These are phyloP conservation scores for Agrocybe chaxingu DNA, from an alignment of 768 basidiomycete species.

Conservation along the genomic window DNA sequence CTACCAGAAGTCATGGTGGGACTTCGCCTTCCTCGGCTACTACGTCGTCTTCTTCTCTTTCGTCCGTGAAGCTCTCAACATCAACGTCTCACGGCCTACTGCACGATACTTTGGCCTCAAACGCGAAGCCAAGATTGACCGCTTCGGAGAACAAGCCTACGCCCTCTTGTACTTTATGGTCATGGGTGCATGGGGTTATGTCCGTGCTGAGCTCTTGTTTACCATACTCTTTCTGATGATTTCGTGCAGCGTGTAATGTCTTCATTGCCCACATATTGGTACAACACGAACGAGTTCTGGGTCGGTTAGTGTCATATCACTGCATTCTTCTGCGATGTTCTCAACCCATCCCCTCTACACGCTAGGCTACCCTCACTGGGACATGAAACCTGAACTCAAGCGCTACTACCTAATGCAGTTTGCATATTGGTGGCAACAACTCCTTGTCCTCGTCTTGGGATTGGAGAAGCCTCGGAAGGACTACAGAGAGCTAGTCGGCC, in stretches of 20 bases:
- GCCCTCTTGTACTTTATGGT: conserved; percentile 75
- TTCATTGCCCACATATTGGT: conserved; percentile 83
- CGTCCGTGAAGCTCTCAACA: conserved; percentile 69
- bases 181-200: conserved; percentile 75
- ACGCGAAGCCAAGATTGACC: conserved; percentile 61
- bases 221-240: conserved; percentile 2
- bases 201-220: conserved; percentile 36
- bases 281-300: conserved; percentile 82
- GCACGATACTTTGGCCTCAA: conserved; percentile 71
- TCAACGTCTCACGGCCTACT: conserved; percentile 63
- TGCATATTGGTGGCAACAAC: conserved; percentile 93
- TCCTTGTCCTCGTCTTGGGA: conserved; percentile 76
- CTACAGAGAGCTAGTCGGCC: conserved; percentile 79
- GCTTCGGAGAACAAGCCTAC: conserved; percentile 93
- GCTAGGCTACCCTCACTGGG: conserved; percentile 84
- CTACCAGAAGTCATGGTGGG: conserved; percentile 72
- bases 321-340: not conserved
- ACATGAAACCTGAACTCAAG: conserved; percentile 83
- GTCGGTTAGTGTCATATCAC: conserved; percentile 42
- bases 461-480: conserved; percentile 97
- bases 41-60: conserved; percentile 89
- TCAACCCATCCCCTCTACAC: not conserved
- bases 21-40: conserved; percentile 78
- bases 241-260: conserved; percentile 72
- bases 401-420: conserved; percentile 91